A percentile compares a stretch with the other conserved stretches of the same genome.
These are phyloP conservation scores for Flaveria robusta DNA, from an alignment of 129 eudicot genomes.

Conservation along the genomic window DNA sequence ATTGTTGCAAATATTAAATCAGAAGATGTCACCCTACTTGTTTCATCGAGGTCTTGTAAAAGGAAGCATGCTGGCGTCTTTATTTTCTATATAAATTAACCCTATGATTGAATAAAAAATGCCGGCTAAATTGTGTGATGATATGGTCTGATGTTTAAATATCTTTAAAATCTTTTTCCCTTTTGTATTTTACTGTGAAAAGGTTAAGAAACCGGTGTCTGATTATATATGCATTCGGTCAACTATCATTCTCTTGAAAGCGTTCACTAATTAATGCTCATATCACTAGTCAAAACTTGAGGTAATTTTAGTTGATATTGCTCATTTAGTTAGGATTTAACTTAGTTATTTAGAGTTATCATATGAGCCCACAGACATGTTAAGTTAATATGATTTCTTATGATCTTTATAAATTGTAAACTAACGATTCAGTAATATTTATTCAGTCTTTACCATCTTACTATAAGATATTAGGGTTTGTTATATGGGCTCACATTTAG, in stretches of 20 bases:
- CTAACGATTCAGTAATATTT: too few relatives aligned
- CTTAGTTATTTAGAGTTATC: too few relatives aligned
- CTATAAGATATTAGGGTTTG: too few relatives aligned
- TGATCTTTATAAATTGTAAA: too few relatives aligned
- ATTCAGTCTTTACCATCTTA: too few relatives aligned
- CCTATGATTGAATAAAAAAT: constrained; percentile 14
- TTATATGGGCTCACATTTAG: too few relatives aligned
- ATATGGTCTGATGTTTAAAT: constrained; percentile 16
- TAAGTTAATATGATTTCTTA: too few relatives aligned
- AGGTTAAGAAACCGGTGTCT: neutral
- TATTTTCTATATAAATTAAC: neutral
- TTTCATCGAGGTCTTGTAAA: neutral
- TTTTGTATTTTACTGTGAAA: constrained; percentile 1
- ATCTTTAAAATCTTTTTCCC: neutral
- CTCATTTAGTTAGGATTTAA: neutral
- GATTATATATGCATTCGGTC: neutral
- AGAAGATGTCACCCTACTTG: constrained; percentile 24
- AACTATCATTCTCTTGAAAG: constrained; percentile 3
- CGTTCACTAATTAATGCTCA: constrained; percentile 12
- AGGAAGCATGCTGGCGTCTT: constrained; percentile 36
- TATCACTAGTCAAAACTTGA: neutral
- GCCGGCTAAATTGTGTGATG: constrained; percentile 25
- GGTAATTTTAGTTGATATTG: constrained; percentile 2
- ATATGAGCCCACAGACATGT: too few relatives aligned
- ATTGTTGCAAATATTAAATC: neutral